Base-by-base conservation (phyloP, 2,329 filamentous ascomycete species). In the Grosmannia clavigera region DNA sequence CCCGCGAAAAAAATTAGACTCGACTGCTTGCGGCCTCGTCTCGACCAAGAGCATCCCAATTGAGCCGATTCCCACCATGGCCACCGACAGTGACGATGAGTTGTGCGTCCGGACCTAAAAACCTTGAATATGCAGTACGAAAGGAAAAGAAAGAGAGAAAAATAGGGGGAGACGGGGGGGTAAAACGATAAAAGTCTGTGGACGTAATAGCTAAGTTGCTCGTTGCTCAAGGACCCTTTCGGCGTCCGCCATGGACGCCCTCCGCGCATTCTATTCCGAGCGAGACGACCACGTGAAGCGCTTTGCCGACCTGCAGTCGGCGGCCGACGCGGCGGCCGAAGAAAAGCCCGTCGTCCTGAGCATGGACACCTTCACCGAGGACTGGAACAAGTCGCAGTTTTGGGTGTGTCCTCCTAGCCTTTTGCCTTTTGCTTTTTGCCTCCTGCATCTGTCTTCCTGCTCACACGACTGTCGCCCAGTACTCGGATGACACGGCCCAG, bases 331-430 rank as follows among this genome's bases (percentile, higher is more conserved):
- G 55, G 76, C 79, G 33, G 68, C 67, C 38, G 66, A 63, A 6
- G 60, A 38, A 43, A 57, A n/a, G 5, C 54, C 46, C 9, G 65
- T 64, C 38, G 69, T 70, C 48, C 63, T 81, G 59, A 76, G 74
- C 19, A 92, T 92, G 81, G 82, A 87, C 35, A 75, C 80, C 1
- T 94, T 92, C 67, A 77, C 78, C 1, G 89, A 92, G 72, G 86
- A 92, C 71, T 94, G 89, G 89, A 89, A 92, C 68, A 81, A 86
- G 67, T 87, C 82, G 63, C 88, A 92, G 72, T 94, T 94, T 68
- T 94, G 89, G 88, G 85, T 88, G 77, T 22, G 9, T 25, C 10
- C 25, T 29, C 50, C 25, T 10, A 22, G 7, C 29, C 27, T 31
- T 33, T 33, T 16, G 25, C 22, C 19, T 46, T n/a, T 22, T 22